These are phyloP conservation scores for Pseudocercospora fijiensis DNA, from an alignment of 2,329 filamentous ascomycete species.

Conservation along the genomic window DNA sequence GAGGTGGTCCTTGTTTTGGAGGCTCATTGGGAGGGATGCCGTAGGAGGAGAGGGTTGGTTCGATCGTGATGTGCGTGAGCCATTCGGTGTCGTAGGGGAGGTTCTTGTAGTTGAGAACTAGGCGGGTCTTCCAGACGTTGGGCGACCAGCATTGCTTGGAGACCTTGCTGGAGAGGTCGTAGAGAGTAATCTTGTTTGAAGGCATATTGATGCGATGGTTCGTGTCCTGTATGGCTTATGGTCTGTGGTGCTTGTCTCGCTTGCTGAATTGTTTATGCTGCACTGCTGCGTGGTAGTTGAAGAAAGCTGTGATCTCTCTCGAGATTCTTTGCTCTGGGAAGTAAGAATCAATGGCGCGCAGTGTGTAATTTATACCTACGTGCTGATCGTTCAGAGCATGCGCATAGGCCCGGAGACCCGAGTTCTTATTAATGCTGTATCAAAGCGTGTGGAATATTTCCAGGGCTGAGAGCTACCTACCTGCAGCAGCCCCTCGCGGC, in stretches of 20 bases:
- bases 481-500: neutral
- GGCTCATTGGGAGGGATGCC: slow-evolving; percentile 22
- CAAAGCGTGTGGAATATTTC: neutral
- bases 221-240: neutral
- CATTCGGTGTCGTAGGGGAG: slow-evolving; percentile 27
- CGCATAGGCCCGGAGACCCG: neutral
- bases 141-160: slow-evolving; percentile 59
- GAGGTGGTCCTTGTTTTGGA: neutral
- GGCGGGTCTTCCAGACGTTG: slow-evolving; percentile 70
- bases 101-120: slow-evolving; percentile 29
- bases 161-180: slow-evolving; percentile 21
- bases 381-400: too few relatives aligned
- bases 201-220: neutral
- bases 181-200: slow-evolving; percentile 17
- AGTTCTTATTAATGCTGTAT: neutral
- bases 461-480: neutral
- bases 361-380: too few relatives aligned
- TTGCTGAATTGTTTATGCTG: neutral
- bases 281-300: neutral
- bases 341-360: too few relatives aligned
- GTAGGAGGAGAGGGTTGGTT: slow-evolving; percentile 27
- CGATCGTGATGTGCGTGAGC: slow-evolving; percentile 21
- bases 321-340: neutral
- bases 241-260: neutral
- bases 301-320: neutral